phyloP scores from a whole-genome alignment of 306 rosid genomes.

The Medicago arabica region DNA sequence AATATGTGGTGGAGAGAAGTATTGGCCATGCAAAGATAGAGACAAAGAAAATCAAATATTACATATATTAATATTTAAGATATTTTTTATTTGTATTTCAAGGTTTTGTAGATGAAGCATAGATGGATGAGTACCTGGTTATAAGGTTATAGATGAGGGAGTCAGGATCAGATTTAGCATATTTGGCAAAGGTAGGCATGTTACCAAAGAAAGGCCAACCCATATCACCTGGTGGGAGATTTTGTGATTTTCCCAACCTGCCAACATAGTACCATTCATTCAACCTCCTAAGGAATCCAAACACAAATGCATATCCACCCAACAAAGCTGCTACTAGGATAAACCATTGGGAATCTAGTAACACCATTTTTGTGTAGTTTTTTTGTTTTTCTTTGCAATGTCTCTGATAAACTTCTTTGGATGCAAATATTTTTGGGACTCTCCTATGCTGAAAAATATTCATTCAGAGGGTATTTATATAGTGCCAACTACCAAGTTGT shows the following conservation, averaged over 20 bases:
- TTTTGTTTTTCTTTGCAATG: background rate
- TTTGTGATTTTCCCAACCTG: background rate
- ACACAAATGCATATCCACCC: conserved; percentile 53
- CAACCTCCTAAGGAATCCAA: conserved; percentile 50
- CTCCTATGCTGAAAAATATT: background rate
- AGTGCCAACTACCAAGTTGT: background rate
- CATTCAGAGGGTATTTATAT: background rate
- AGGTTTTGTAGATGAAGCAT: too few species aligned
- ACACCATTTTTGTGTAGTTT: conserved; percentile 36
- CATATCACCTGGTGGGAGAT: conserved; percentile 53
- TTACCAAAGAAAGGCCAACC: conserved; percentile 58
- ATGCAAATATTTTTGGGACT: background rate
- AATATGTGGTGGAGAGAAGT: too few species aligned
- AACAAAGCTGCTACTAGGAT: conserved; percentile 33
- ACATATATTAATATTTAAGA: background rate
- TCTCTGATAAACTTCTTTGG: background rate
- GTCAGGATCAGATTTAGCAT: conserved; percentile 55
- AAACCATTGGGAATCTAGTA: conserved; percentile 30
- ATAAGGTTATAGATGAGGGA: conserved; percentile 43
- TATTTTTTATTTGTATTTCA: too few species aligned
- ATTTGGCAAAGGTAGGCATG: conserved; percentile 44
- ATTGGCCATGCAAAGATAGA: too few species aligned
- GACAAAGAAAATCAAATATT: too few species aligned
- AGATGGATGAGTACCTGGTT: conserved; percentile 37
- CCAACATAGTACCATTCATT: conserved; percentile 61